Conservation (phyloP, 768 basidiomycete species). For the Mycena epipterygia region DNA sequence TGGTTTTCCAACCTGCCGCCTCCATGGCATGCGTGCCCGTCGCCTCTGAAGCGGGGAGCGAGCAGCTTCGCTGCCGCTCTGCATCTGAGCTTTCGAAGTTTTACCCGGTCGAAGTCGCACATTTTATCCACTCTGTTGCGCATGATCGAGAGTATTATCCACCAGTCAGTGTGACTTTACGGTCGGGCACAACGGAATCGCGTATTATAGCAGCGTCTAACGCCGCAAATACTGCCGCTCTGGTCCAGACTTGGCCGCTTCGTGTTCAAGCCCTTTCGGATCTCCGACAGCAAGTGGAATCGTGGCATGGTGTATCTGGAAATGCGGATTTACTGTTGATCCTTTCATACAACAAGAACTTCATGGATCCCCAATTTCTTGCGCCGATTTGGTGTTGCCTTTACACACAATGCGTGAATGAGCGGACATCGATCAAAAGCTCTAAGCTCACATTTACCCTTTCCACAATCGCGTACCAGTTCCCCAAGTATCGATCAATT, state of each 20-base stretch:
- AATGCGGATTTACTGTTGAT: not conserved
- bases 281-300: constrained; percentile 27
- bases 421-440: constrained; percentile 8
- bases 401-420: constrained; percentile 10
- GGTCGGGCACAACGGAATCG: constrained; percentile 7
- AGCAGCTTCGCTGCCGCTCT: constrained; percentile 2
- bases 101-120: constrained; percentile 2
- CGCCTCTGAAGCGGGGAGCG: not conserved
- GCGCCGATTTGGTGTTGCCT: constrained; percentile 5
- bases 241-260: constrained; percentile 23
- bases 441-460: constrained; percentile 22
- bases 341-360: constrained; percentile 14
- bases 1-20: constrained; percentile 7
- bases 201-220: constrained; percentile 7
- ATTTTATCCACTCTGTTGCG: not conserved
- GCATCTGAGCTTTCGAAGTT: constrained; percentile 7
- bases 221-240: constrained; percentile 20
- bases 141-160: constrained; percentile 13
- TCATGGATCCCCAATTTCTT: not conserved
- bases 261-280: constrained; percentile 18
- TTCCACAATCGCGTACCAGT: constrained; percentile 9
- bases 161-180: not conserved
- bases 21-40: not conserved
- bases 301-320: not conserved
- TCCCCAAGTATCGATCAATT: constrained; percentile 9